Conservation (phyloP, 2,329 filamentous ascomycete genomes). For the Aspergillus fischeri region DNA sequence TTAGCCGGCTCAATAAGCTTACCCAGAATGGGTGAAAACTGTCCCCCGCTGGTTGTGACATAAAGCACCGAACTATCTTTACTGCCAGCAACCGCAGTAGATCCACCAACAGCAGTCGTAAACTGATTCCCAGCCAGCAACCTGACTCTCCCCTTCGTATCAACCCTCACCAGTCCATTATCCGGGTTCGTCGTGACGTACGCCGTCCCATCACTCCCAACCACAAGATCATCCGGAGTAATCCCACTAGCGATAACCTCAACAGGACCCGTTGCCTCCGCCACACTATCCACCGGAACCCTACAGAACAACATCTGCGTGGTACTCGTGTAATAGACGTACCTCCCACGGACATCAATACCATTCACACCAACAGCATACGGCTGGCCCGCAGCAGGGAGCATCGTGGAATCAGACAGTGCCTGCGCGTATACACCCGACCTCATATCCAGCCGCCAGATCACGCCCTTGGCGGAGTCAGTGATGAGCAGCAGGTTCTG, state of each 20-base stretch:
- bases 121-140: constrained; percentile 2
- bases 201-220: constrained; percentile 1
- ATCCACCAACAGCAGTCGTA: background rate
- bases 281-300: background rate
- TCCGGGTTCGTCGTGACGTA: constrained; percentile 6
- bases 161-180: constrained; percentile 5
- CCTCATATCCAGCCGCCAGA: constrained; percentile 6
- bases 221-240: constrained; percentile 2
- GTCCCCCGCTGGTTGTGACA: constrained; percentile 7
- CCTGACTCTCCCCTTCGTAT: background rate
- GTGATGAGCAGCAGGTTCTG: constrained; percentile 1
- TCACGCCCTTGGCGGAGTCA: constrained; percentile 5
- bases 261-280: background rate
- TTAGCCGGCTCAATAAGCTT: constrained; percentile 4
- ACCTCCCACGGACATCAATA: background rate
- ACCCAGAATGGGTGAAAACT: constrained; percentile 2
- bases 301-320: background rate
- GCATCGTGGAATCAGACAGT: no score
- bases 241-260: constrained; percentile 2
- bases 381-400: no score
- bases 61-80: constrained; percentile 3
- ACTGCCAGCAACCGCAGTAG: background rate
- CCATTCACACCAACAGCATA: constrained; percentile 6
- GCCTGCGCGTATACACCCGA: constrained; percentile 1
- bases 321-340: constrained; percentile 8